phyloP scores from a whole-genome alignment of 352 stramenopile species.

The Globisporangium takayamanum region DNA sequence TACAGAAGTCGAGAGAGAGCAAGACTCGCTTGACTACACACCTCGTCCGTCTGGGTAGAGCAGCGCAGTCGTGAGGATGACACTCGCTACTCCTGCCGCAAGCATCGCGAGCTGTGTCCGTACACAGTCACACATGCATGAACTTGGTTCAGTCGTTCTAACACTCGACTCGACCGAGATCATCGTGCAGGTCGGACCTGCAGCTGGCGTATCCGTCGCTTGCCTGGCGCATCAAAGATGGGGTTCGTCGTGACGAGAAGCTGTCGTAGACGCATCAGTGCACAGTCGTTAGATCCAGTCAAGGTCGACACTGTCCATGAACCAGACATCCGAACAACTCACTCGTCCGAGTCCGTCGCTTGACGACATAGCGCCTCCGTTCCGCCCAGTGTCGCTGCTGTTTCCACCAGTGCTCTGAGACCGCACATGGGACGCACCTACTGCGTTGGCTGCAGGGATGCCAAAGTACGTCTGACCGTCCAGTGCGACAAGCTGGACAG shows the following conservation, averaged over 20 bases:
- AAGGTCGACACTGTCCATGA: background rate
- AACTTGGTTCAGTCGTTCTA: too few species aligned
- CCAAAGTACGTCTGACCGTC: conserved; percentile 41
- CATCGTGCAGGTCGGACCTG: conserved; percentile 16
- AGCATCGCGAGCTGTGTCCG: conserved; percentile 13
- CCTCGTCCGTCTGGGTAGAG: conserved; percentile 23
- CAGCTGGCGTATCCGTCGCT: conserved; percentile 27
- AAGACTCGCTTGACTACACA: conserved; percentile 3
- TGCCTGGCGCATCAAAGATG: conserved; percentile 23
- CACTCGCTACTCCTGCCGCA: conserved; percentile 12
- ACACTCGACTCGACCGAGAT: background rate
- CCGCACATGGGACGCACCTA: background rate
- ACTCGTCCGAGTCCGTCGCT: conserved; percentile 18
- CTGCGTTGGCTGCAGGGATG: conserved; percentile 13
- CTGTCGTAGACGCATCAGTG: conserved; percentile 4
- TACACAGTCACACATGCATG: background rate
- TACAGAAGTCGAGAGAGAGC: too few species aligned
- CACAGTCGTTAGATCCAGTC: background rate
- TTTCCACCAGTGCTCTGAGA: background rate
- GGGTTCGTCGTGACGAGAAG: conserved; percentile 42
- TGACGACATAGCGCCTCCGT: background rate
- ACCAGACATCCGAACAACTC: background rate
- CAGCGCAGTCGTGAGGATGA: conserved; percentile 23
- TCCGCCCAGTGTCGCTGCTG: background rate
- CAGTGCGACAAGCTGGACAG: conserved; percentile 44